Base-by-base conservation (phyloP, 768 basidiomycete species). In the Amanita jacksonii region DNA sequence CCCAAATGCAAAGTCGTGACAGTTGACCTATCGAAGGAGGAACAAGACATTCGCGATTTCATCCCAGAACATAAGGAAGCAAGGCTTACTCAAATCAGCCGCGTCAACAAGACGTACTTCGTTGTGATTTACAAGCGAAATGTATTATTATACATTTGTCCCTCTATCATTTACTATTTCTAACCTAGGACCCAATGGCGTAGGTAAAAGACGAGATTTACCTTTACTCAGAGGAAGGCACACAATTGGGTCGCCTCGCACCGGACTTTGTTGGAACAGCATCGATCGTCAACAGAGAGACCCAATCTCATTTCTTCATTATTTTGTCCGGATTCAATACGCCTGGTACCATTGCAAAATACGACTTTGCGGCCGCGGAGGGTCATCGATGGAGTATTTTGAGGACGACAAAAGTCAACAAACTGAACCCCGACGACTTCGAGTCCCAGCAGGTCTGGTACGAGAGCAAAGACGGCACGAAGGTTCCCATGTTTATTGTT, bases 401-500 rank as follows among this genome's bases (percentile, higher is more conserved):
- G 12, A 8, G 41, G 30, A 48, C 12, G 6, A 79, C 78, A 1
- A 55, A 69, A 28, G 71, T 87, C 9, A 68, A 67, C 16, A 82
- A 80, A 4, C 63, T 89, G 31, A 65, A 70, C 39, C 65, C 75
- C 0, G 74, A 78, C 7, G 84, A 89, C 38, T 89, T 89, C 51
- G 66, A 74, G 23, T 65, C 77, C 28, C 68, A 1, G 4, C 47
- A 78, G 72, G 81, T 86, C 15, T 90, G 86, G 80, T 89, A 79
- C 53, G 58, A 67, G 19, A 79, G 77, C 60, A 84, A 81, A 58
- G 88, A 89, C 54, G 84, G 84, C 1, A 87, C 85, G 5, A 72
- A 69, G 44, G 67, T 90, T 23, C 88, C 87, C 1, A 88, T 90
- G 87, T 90, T 88, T 54, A 71, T 91, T 49, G 81, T 88, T 16